Conservation (phyloP, 2,329 filamentous ascomycete genomes). For the Aspergillus ibericus region DNA sequence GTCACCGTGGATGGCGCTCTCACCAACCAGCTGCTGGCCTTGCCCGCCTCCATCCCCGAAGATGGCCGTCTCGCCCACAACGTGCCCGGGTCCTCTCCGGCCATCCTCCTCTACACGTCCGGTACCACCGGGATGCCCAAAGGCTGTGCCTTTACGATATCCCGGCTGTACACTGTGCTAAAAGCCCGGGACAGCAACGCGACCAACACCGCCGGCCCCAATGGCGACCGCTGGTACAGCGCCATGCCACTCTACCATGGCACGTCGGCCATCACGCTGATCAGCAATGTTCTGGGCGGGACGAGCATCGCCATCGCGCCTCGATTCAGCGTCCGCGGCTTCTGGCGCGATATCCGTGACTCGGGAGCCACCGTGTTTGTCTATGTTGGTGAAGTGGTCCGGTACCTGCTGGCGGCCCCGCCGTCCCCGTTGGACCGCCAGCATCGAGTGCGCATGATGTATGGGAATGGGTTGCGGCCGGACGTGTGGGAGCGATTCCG, state of each 20-base stretch:
- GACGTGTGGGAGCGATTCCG: slow-evolving; percentile 56
- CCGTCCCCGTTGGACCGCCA: slow-evolving; percentile 46
- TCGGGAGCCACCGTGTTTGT: slow-evolving; percentile 69
- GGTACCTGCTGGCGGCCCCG: slow-evolving; percentile 70
- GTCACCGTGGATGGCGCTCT: slow-evolving; percentile 53
- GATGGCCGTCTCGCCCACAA: slow-evolving; percentile 50
- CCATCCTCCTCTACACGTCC: slow-evolving; percentile 70
- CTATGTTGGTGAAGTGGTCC: slow-evolving; percentile 75
- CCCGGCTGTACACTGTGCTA: slow-evolving; percentile 45
- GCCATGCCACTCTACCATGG: slow-evolving; percentile 80
- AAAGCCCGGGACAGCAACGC: slow-evolving; percentile 35
- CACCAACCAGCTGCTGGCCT: slow-evolving; percentile 45
- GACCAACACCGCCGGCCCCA: slow-evolving; percentile 28
- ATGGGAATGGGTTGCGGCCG: slow-evolving; percentile 50
- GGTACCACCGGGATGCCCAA: slow-evolving; percentile 77
- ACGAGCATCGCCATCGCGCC: slow-evolving; percentile 43
- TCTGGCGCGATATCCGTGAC: slow-evolving; percentile 71
- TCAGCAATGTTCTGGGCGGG: slow-evolving; percentile 57
- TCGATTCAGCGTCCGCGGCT: slow-evolving; percentile 65
- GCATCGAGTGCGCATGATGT: slow-evolving; percentile 48
- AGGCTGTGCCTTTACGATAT: slow-evolving; percentile 62
- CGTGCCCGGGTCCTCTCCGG: slow-evolving; percentile 56
- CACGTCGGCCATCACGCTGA: slow-evolving; percentile 64
- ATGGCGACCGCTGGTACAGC: slow-evolving; percentile 66
- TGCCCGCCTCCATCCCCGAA: slow-evolving; percentile 55